Percentiles rank a stretch among this genome's conserved stretches.
These are phyloP conservation scores for Penicillium griseofulvum DNA, from an alignment of 2,329 filamentous ascomycete species.

Conservation along the genomic window DNA sequence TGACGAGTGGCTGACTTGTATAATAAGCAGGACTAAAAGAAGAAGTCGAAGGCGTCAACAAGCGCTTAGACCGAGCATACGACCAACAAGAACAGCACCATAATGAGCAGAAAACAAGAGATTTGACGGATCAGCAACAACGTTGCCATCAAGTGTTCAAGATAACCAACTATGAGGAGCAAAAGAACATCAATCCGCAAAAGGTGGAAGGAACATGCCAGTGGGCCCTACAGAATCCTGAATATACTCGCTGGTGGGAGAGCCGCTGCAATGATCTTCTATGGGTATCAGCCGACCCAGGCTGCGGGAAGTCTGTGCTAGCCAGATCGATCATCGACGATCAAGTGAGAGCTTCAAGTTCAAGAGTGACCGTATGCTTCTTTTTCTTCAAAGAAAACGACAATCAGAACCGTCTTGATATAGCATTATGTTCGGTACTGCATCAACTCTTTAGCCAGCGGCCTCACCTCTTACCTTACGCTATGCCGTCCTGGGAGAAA, in stretches of 20 bases:
- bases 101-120: background rate
- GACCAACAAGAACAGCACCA: constrained; percentile 5
- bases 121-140: constrained; percentile 4
- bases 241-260: constrained; percentile 29
- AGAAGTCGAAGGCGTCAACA: background rate
- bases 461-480: constrained; percentile 26
- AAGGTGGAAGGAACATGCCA: constrained; percentile 32
- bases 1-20: too few relatives aligned
- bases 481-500: constrained; percentile 14
- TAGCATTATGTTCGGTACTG: constrained; percentile 36
- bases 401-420: constrained; percentile 28
- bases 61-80: constrained; percentile 5
- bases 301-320: constrained; percentile 44
- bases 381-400: constrained; percentile 4
- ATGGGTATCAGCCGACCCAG: constrained; percentile 42
- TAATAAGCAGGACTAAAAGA: too few relatives aligned
- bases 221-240: constrained; percentile 30
- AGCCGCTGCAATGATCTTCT: constrained; percentile 28
- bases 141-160: constrained; percentile 30
- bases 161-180: constrained; percentile 25
- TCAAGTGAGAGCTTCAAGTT: background rate
- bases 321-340: constrained; percentile 35
- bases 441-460: constrained; percentile 37
- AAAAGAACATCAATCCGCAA: constrained; percentile 35
- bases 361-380: too few relatives aligned